Conservation (phyloP, 2,329 filamentous ascomycete species). For the Trichoderma atroviride region DNA sequence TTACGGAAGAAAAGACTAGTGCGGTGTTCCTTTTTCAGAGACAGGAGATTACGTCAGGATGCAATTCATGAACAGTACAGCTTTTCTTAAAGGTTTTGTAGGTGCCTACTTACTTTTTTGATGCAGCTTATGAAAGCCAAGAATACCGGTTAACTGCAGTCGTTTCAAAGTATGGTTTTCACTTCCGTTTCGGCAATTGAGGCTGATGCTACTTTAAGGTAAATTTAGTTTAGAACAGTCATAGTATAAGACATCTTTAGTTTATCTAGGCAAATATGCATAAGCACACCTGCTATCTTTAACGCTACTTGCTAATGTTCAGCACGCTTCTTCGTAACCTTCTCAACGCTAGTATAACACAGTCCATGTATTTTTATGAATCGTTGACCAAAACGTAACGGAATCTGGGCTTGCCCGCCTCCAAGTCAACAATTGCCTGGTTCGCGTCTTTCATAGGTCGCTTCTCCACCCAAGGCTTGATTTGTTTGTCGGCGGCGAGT, state of each 20-base stretch:
- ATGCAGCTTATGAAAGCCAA: too few relatives aligned
- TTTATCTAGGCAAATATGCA: not conserved
- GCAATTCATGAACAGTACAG: too few relatives aligned
- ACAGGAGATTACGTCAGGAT: too few relatives aligned
- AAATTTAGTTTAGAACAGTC: not conserved
- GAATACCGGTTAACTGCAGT: too few relatives aligned
- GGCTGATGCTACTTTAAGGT: too few relatives aligned
- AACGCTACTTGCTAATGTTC: not conserved
- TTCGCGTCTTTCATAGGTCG: constrained; percentile 60
- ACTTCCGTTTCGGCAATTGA: not conserved
- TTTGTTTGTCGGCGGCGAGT: constrained; percentile 56
- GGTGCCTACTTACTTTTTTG: too few relatives aligned
- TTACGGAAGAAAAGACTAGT: too few relatives aligned
- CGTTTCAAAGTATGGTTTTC: not conserved
- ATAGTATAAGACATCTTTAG: not conserved
- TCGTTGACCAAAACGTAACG: constrained; percentile 51
- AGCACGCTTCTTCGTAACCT: not conserved
- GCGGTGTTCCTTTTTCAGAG: too few relatives aligned
- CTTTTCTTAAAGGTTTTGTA: too few relatives aligned
- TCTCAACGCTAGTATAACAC: not conserved
- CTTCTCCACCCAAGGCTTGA: constrained; percentile 60
- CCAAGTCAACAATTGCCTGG: constrained; percentile 58
- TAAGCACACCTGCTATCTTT: not conserved
- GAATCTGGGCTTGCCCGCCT: constrained; percentile 54
- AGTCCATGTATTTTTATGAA: not conserved